phyloP scores from a whole-genome alignment of 148 eudicot genomes.

The Vaccinium macrocarpon region DNA sequence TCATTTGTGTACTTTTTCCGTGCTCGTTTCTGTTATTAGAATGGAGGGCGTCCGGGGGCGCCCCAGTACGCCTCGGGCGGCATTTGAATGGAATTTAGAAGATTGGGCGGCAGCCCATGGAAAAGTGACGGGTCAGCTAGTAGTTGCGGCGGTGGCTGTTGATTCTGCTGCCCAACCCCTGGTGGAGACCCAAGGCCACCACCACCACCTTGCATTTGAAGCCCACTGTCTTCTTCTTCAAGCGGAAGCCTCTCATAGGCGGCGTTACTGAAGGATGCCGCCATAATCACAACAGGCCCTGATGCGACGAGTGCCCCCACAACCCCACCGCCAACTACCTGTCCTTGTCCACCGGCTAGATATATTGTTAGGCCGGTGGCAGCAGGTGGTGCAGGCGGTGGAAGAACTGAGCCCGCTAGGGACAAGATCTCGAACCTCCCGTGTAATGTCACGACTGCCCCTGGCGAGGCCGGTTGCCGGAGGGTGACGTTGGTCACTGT shows the following conservation, averaged over 20 bases:
- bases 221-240: conserved; percentile 55
- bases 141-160: conserved; percentile 27
- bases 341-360: conserved; percentile 81
- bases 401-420: conserved; percentile 67
- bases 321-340: conserved; percentile 82
- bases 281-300: conserved; percentile 81
- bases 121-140: conserved; percentile 45
- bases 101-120: conserved; percentile 71
- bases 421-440: conserved; percentile 86
- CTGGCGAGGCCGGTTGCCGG: conserved; percentile 74
- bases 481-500: conserved; percentile 76
- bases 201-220: conserved; percentile 36
- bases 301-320: conserved; percentile 66
- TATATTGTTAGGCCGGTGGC: conserved; percentile 76
- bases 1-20: not conserved
- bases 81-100: conserved; percentile 64
- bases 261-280: conserved; percentile 85
- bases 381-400: conserved; percentile 84
- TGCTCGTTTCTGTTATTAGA: conserved; percentile 15
- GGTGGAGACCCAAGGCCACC: conserved; percentile 42
- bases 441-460: conserved; percentile 62
- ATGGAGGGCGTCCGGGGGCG: conserved; percentile 44
- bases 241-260: conserved; percentile 81
- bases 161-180: conserved; percentile 27
- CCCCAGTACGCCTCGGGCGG: conserved; percentile 55